A percentile compares a stretch with the other conserved stretches of the same genome.
phyloP scores from a whole-genome alignment of 805 yeast species.

The Torulaspora franciscae region DNA sequence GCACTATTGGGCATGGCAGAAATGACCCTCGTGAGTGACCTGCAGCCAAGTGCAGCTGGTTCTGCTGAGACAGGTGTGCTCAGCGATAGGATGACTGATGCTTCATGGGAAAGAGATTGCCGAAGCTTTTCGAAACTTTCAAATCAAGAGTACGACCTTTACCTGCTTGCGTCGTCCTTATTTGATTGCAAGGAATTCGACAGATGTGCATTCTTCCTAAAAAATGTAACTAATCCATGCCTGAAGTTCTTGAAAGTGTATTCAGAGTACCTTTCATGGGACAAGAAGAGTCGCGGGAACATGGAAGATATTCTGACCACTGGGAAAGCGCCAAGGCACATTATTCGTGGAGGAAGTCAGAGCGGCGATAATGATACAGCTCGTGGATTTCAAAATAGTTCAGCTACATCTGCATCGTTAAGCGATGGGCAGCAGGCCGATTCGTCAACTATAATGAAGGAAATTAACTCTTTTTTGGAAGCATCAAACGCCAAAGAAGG shows the following conservation, averaged over 20 bases:
- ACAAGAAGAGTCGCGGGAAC: constrained; percentile 66
- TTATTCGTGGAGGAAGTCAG: constrained; percentile 7
- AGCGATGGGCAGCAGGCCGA: constrained; percentile 27
- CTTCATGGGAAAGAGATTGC: not conserved
- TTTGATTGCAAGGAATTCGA: constrained; percentile 84
- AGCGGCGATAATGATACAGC: constrained; percentile 11
- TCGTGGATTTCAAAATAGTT: constrained; percentile 2
- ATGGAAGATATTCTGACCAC: constrained; percentile 57
- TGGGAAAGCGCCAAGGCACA: constrained; percentile 24
- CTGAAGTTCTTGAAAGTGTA: constrained; percentile 60
- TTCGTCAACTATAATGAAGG: constrained; percentile 39
- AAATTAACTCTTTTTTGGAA: constrained; percentile 32
- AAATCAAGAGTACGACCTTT: constrained; percentile 40
- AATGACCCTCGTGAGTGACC: not conserved
- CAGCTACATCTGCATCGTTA: constrained; percentile 1
- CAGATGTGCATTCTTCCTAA: constrained; percentile 59
- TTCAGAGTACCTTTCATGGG: constrained; percentile 69
- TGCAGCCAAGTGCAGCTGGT: constrained; percentile 10
- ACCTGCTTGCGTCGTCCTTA: constrained; percentile 62
- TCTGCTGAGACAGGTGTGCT: constrained; percentile 16
- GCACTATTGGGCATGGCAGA: constrained; percentile 59
- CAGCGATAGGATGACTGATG: constrained; percentile 4
- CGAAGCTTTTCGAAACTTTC: constrained; percentile 16
- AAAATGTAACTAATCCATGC: constrained; percentile 46
- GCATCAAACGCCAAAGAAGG: not conserved